Conservation (phyloP, 768 basidiomycete species). For the Boletus reticuloceps region DNA sequence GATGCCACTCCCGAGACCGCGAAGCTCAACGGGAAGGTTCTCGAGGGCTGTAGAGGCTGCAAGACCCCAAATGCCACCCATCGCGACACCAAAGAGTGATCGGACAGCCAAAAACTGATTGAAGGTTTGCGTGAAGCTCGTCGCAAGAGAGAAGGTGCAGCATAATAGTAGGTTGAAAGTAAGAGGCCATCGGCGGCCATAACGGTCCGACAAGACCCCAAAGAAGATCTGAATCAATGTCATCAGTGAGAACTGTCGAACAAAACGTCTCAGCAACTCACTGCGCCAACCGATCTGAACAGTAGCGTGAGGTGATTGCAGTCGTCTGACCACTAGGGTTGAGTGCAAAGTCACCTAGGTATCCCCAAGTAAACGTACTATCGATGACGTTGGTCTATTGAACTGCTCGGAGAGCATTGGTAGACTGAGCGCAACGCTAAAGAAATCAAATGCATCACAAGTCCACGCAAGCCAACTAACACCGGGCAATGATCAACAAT, state of each 20-base stretch:
- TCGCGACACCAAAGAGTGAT: conserved; percentile 80
- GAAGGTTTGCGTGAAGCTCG: conserved; percentile 79
- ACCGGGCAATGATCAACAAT: neutral
- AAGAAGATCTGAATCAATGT: conserved; percentile 52
- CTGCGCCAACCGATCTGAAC: conserved; percentile 79
- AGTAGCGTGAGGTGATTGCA: conserved; percentile 91
- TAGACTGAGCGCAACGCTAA: conserved; percentile 67
- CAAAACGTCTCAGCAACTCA: conserved; percentile 19
- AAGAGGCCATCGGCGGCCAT: conserved; percentile 91
- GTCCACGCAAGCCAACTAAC: conserved; percentile 84
- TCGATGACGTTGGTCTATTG: conserved; percentile 35
- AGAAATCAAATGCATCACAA: conserved; percentile 86
- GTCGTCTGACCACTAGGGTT: conserved; percentile 46
- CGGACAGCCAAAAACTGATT: conserved; percentile 76
- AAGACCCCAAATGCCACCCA: conserved; percentile 91
- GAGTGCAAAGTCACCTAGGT: neutral
- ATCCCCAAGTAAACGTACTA: conserved; percentile 35
- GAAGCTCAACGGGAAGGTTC: conserved; percentile 85
- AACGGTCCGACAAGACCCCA: conserved; percentile 82
- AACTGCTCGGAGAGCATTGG: conserved; percentile 50
- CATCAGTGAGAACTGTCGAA: neutral
- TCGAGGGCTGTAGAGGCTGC: conserved; percentile 83
- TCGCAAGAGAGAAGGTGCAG: conserved; percentile 69
- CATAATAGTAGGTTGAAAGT: conserved; percentile 73
- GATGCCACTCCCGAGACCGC: conserved; percentile 83